Evolutionary conservation across 257 asterid genomes (phyloP), one percentile per base, ranked within the genome.

Genomic region (Penstemon davidsonii): DNA sequence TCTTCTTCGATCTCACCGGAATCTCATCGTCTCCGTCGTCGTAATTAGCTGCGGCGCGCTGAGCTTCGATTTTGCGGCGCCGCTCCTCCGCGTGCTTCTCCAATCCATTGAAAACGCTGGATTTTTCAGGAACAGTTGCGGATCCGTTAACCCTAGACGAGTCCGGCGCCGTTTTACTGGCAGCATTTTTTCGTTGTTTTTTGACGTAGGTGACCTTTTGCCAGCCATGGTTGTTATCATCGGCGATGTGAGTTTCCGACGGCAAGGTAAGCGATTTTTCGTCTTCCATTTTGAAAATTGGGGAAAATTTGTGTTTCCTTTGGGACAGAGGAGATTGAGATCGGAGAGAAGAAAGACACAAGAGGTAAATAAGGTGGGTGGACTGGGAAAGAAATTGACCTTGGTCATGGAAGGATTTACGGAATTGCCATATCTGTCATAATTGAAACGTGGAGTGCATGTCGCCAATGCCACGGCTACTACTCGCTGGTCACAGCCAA

Each of bases 1-100:
- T 77, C 60, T 58, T 67, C 75, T 72, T 78, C 80, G 86, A 75
- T 79, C 82, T 81, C 72, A 55, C 60, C 18, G 65, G 74, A 43
- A 41, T 55, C 11, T 74, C 83, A 59, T 72, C 89, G 6, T 83
- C 89, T 25, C 33, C 33, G 41, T 79, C 86, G 49, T 68, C 84
- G 18, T 78, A 78, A 59, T 67, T 55, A 15, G 79, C 79, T 11
- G 86, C 75, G 1, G 82, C 88, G 37, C 95, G 85, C 80, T 85
- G 90, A 19, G 83, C 84, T 73, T 79, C 95, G 78, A 86, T 75
- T 80, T 78, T 73, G 57, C 81, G 81, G 63, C 94, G 94, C 3
- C 92, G 84, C 60, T 89, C 96, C 79, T 80, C 96, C 15, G 95
- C 76, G 25, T 85, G 89, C 88, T 86, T 89, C 86, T 89, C 96